phyloP scores from a whole-genome alignment of 2,329 filamentous ascomycete genomes.

The Fusarium secorum region DNA sequence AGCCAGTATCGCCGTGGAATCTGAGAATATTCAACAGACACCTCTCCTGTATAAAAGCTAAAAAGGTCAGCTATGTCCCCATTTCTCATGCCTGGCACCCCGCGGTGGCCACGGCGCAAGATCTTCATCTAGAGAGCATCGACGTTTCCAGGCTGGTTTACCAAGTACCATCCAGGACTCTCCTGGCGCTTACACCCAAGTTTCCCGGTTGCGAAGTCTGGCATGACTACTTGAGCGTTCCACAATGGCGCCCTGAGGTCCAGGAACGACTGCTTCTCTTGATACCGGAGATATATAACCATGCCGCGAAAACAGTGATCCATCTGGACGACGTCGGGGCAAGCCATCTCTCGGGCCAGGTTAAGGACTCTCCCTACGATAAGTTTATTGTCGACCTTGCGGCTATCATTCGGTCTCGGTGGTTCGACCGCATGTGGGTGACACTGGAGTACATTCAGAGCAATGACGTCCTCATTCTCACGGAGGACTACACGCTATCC shows the following conservation, averaged over 20 bases:
- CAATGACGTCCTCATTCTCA: not conserved
- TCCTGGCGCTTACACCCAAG: not conserved
- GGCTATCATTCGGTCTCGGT: not conserved
- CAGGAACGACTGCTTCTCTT: not conserved
- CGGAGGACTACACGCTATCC: not conserved
- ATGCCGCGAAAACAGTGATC: not conserved
- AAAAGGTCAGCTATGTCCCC: accelerated
- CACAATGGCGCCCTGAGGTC: not conserved
- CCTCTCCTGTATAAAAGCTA: not conserved
- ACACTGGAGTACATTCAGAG: not conserved
- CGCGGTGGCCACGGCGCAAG: not conserved
- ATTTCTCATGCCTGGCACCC: not conserved
- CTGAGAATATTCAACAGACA: not conserved
- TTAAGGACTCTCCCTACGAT: not conserved
- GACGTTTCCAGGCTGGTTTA: not conserved
- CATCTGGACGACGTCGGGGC: not conserved
- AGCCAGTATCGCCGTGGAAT: not conserved
- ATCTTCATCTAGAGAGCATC: not conserved
- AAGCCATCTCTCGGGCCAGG: not conserved
- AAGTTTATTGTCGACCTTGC: not conserved
- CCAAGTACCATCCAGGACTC: not conserved
- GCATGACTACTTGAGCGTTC: not conserved
- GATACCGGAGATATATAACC: not conserved
- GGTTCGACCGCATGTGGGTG: not conserved
- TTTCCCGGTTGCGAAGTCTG: not conserved